Base-by-base conservation (phyloP, 1,284 basidiomycete genomes). In the Termitomyces sp. region DNA sequence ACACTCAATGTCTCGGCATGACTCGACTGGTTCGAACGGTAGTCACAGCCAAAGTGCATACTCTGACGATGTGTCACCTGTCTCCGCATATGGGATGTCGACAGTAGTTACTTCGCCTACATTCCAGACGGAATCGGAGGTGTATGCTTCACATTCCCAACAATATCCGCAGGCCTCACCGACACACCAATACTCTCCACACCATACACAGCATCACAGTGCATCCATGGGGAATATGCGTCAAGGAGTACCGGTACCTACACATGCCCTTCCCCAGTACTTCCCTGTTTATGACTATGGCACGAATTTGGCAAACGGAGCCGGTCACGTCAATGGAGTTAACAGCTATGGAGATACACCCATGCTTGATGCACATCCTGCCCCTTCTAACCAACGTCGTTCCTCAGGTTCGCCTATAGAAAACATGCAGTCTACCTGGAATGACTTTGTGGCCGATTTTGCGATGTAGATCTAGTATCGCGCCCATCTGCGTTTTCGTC, bases 261-360 rank as follows among this genome's bases (percentile, higher is more conserved):
- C 38, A 21, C 55, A 59, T 30, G 43, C 73, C 28, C 81, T 83
- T 69, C 87, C 87, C 8, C 78, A 78, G 59, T 90, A 89, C 62
- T 88, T 90, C 75, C 80, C 85, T 1, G 87, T 88, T 31, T 89
- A 86, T 61, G 88, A 89, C 64, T 89, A 90, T 65, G 77, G 74
- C 13, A 72, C 74, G 9, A 62, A 61, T 6, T 62, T 66, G 44
- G 55, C 62, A 54, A 59, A 61, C 33, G 58, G 61, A 31, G 54
- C 65, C 19, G 58, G 65, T 48, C 57, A 55, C 21, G 46, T 59
- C 44, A 58, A 58, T 33, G 61, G 58, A 8, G 57, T 52, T n/a
- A 52, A 48, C 39, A 60, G 58, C 21, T 73, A 70, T 38, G 66
- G 64, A 5, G 65, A 69, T 41, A 55, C 67, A 21, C 71, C 71